Base-by-base conservation (phyloP, 257 asterid species). In the Thymus mandschuricus region DNA sequence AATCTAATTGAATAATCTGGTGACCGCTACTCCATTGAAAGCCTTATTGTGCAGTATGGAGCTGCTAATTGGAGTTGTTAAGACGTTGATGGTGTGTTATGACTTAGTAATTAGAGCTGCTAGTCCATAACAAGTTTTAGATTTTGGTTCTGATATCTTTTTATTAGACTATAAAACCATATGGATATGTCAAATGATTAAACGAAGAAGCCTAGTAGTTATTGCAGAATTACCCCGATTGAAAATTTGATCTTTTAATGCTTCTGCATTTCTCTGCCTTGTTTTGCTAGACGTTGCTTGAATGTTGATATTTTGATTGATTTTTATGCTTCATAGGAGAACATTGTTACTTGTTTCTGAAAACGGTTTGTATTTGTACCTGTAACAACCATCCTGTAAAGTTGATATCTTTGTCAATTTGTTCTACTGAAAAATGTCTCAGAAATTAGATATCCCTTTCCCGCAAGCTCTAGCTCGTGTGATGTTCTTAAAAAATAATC, bases 401-500 rank as follows among this genome's bases (percentile, higher is more conserved):
- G 51, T 58, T 56, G 70, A 63, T 48, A 57, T 13, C 35, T 3
- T 56, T 54, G 46, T 21, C 29, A 4, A 43, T 73, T 48, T 61
- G 60, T 13, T 59, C 28, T 70, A 56, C 21, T 52, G 52, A 69
- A 33, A 45, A 5, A 7, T 64, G 64, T 31, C 9, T 28, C 34
- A n/a, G 71, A 58, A 13, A 29, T 49, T 10, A 28, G 64, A 35
- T 75, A 35, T 21, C 8, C 29, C 62, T 13, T 49, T 30, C 48
- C 13, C 45, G 8, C n/a, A 38, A 75, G 56, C 34, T 65, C 73
- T 21, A 33, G 21, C 21, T 21, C 31, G 10, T 63, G 66, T 35
- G 41, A 0, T 52, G 54, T 52, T 59, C 56, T 3, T 64, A 44
- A 21, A 28, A 30, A 10, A 13, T 65, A 13, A 10, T 46, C 10